These are phyloP conservation scores for Nelumbo lutea DNA, from an alignment of 164 flowering plant genomes.

Conservation along the genomic window DNA sequence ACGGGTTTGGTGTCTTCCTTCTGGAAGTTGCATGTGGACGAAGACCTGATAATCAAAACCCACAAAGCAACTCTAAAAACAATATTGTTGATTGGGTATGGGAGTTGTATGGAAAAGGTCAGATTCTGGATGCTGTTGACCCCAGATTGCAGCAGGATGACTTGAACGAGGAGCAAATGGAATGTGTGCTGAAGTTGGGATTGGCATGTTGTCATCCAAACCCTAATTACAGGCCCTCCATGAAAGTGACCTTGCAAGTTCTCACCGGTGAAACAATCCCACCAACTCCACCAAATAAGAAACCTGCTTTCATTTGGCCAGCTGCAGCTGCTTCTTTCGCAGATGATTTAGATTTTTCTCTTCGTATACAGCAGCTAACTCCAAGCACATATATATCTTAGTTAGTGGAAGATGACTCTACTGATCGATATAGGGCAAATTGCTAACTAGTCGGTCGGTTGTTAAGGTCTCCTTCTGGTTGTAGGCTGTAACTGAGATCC, in stretches of 20 bases:
- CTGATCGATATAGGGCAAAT: too few relatives aligned
- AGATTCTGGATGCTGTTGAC: neutral
- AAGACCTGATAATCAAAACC: neutral
- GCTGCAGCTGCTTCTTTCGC: too few relatives aligned
- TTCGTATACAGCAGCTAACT: too few relatives aligned
- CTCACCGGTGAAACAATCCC: neutral
- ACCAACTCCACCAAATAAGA: neutral
- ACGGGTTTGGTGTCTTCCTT: conserved; percentile 10
- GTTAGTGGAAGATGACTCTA: too few relatives aligned
- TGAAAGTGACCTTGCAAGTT: neutral
- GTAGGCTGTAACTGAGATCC: too few relatives aligned
- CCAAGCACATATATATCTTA: too few relatives aligned
- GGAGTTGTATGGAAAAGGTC: neutral
- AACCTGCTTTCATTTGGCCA: neutral
- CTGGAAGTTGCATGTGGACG: conserved; percentile 16
- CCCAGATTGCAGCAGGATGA: neutral
- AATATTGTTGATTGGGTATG: neutral
- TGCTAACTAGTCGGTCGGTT: too few relatives aligned
- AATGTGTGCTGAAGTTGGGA: neutral
- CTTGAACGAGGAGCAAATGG: neutral
- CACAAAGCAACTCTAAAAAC: neutral
- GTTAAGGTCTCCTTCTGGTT: too few relatives aligned
- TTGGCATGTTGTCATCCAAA: neutral
- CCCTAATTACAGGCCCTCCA: neutral
- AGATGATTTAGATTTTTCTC: too few relatives aligned